A percentile compares a stretch with the other conserved stretches of the same genome.
Conservation (phyloP, 768 basidiomycete genomes). For the Lyophyllum shimeji region DNA sequence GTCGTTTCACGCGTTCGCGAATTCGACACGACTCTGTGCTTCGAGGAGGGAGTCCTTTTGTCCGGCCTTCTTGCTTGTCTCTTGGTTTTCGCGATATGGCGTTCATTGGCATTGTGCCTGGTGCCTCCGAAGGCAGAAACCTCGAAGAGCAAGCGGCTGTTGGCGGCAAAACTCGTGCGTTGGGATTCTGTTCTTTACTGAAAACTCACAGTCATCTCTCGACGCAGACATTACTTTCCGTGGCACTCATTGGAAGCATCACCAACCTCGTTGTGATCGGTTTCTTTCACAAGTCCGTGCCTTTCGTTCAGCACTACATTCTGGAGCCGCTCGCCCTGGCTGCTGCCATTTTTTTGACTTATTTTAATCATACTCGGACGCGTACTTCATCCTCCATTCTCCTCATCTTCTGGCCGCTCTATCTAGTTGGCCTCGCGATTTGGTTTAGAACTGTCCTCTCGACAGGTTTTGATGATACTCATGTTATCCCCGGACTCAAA, state of each 20-base stretch:
- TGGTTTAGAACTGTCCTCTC: slow-evolving; percentile 61
- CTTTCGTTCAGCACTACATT: slow-evolving; percentile 49
- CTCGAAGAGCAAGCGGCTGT: slow-evolving; percentile 48
- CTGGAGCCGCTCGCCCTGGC: slow-evolving; percentile 59
- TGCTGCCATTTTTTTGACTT: slow-evolving; percentile 50
- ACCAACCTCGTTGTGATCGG: slow-evolving; percentile 41
- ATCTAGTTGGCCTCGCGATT: slow-evolving; percentile 46
- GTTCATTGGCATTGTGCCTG: slow-evolving; percentile 29
- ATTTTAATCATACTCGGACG: slow-evolving; percentile 68
- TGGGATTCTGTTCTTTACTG: not conserved
- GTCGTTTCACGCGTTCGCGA: slow-evolving; percentile 54
- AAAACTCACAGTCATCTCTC: not conserved
- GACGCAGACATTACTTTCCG: slow-evolving; percentile 43
- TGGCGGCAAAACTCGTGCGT: slow-evolving; percentile 70
- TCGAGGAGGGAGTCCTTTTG: slow-evolving; percentile 71
- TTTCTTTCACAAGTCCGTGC: slow-evolving; percentile 31
- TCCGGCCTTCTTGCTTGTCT: slow-evolving; percentile 49
- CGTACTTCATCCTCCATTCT: slow-evolving; percentile 69
- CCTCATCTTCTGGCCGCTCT: slow-evolving; percentile 82
- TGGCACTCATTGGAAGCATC: slow-evolving; percentile 48
- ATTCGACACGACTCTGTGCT: slow-evolving; percentile 82
- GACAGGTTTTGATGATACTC: slow-evolving; percentile 27
- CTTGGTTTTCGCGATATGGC: slow-evolving; percentile 39
- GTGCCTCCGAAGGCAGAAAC: slow-evolving; percentile 30
- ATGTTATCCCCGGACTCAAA: slow-evolving; percentile 44